Percentiles rank a stretch among this genome's conserved stretches.
phyloP scores from a whole-genome alignment of 495 filamentous ascomycete species.

The Neurospora sp. region DNA sequence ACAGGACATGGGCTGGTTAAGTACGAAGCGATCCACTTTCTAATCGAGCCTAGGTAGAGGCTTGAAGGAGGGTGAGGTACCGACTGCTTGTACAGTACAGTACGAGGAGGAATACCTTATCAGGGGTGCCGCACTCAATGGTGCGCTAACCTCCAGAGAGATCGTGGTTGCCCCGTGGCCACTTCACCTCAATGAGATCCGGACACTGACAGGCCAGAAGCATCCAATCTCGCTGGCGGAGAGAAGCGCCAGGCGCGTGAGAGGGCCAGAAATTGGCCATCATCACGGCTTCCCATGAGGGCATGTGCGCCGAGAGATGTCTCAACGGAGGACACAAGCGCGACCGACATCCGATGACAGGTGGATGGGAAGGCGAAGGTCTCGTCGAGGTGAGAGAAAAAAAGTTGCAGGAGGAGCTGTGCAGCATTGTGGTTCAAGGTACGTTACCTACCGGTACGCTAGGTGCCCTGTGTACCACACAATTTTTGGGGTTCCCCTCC shows the following conservation, averaged over 20 bases:
- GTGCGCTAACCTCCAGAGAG: neutral
- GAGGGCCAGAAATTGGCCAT: neutral
- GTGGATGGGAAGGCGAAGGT: neutral
- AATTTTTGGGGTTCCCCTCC: neutral
- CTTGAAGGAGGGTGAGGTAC: neutral
- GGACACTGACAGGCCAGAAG: neutral
- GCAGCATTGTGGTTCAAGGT: neutral
- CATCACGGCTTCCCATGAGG: neutral
- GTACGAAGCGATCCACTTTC: neutral
- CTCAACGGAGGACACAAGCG: neutral
- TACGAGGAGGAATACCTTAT: neutral
- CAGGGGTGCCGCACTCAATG: neutral
- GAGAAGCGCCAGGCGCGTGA: neutral
- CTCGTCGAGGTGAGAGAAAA: neutral
- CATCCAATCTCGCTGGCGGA: neutral
- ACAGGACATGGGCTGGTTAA: neutral
- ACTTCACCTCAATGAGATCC: neutral
- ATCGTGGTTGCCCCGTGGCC: neutral
- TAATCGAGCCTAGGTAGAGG: neutral
- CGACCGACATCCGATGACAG: neutral
- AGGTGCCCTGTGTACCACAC: neutral
- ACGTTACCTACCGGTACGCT: too few species aligned
- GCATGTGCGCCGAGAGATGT: neutral
- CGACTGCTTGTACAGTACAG: neutral
- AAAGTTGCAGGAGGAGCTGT: neutral